Evolutionary conservation across 345 rosid genomes (phyloP).

Genomic region (Raphanus raphanistrum): DNA sequence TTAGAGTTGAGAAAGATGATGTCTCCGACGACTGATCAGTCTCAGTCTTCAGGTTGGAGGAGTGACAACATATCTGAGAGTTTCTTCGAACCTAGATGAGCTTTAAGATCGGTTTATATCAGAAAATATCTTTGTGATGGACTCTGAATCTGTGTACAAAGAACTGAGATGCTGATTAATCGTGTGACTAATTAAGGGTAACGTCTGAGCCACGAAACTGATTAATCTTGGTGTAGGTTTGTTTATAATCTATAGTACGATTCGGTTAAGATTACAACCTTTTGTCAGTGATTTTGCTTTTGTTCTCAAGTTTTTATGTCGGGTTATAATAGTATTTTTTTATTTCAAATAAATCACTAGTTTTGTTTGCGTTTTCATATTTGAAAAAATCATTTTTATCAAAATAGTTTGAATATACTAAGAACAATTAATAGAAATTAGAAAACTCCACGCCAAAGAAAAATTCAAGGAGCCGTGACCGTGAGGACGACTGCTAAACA

Average conservation of each 20-base stretch:
- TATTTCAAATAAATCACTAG: too few species aligned
- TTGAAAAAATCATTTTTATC: not conserved
- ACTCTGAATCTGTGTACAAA: slow-evolving; percentile 19
- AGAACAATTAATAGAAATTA: not conserved
- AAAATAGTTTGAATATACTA: not conserved
- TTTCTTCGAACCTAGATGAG: slow-evolving; percentile 56
- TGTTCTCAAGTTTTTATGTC: too few species aligned
- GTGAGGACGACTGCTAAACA: not conserved
- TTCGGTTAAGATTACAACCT: too few species aligned
- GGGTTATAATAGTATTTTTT: too few species aligned
- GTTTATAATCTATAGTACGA: too few species aligned
- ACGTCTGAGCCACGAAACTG: slow-evolving; percentile 9
- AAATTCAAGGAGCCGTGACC: not conserved
- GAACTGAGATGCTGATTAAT: not conserved
- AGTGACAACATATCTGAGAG: slow-evolving; percentile 48
- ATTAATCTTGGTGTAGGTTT: too few species aligned
- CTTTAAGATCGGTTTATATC: slow-evolving; percentile 8
- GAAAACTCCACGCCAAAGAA: not conserved
- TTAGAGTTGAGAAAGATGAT: slow-evolving; percentile 30
- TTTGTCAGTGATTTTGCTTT: too few species aligned
- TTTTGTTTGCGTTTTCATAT: not conserved
- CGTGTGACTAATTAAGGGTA: not conserved
- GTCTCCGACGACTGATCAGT: slow-evolving; percentile 27
- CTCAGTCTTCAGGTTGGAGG: slow-evolving; percentile 50
- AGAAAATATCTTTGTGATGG: slow-evolving; percentile 4